Conservation (phyloP, 306 rosid genomes). For the Benincasa hispida region DNA sequence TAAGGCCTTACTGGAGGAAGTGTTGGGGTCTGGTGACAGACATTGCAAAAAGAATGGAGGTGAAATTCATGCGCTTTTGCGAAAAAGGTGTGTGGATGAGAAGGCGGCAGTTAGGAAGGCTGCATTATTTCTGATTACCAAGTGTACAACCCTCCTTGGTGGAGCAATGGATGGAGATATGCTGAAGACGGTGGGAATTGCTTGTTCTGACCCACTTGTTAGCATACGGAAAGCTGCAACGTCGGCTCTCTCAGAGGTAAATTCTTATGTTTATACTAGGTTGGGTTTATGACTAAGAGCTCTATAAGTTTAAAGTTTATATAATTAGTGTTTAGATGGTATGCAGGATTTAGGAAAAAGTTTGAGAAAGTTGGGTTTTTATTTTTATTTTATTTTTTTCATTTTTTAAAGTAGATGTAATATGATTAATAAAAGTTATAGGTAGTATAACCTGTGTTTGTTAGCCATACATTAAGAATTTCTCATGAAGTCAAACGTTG, state of each 20-base stretch:
- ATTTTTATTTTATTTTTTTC: no score
- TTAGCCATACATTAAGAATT: not conserved
- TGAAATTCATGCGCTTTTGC: conserved; percentile 38
- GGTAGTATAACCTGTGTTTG: no score
- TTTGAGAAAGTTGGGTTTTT: no score
- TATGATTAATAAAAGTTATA: no score
- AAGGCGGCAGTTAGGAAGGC: conserved; percentile 88
- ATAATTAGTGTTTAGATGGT: not conserved
- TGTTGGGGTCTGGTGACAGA: conserved; percentile 44
- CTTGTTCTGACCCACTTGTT: conserved; percentile 88
- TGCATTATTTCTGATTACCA: conserved; percentile 63
- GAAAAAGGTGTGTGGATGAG: conserved; percentile 78
- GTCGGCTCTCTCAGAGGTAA: conserved; percentile 72
- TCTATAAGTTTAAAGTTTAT: not conserved
- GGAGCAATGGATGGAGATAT: conserved; percentile 64
- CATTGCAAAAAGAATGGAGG: conserved; percentile 16
- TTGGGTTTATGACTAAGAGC: not conserved
- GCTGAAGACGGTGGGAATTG: conserved; percentile 66
- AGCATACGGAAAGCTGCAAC: conserved; percentile 79
- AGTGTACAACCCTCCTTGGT: conserved; percentile 48
- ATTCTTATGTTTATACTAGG: not conserved
- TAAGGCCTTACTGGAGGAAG: conserved; percentile 31
- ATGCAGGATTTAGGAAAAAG: not conserved
- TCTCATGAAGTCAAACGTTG: not conserved
- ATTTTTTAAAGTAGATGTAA: no score